Conservation (phyloP, 2,329 filamentous ascomycete species). For the Ceratocystis diversiconidia region DNA sequence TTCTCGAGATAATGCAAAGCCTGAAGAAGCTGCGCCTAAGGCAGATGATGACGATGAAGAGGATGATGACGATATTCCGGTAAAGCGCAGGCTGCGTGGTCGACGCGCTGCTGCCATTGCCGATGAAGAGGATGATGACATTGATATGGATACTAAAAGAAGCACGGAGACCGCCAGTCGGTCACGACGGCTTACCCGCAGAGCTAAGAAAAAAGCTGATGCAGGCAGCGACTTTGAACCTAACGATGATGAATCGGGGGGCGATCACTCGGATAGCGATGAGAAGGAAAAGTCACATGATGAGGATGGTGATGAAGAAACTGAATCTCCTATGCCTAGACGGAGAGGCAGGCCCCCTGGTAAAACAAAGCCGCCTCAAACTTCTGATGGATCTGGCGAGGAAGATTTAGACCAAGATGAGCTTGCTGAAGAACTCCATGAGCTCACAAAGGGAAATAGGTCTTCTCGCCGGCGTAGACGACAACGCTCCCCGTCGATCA, state of each 20-base stretch:
- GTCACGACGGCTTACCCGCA: constrained; percentile 35
- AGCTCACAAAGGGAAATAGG: constrained; percentile 42
- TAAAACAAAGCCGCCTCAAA: constrained; percentile 34
- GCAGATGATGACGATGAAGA: constrained; percentile 24
- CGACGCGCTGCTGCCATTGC: constrained; percentile 18
- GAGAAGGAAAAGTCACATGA: constrained; percentile 30
- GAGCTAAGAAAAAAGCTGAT: constrained; percentile 36
- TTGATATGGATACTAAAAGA: constrained; percentile 26
- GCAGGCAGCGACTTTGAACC: constrained; percentile 49
- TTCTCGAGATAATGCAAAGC: background rate
- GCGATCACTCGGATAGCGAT: constrained; percentile 39
- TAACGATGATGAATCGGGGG: constrained; percentile 40
- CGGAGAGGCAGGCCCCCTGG: constrained; percentile 30
- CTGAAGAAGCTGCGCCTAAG: background rate
- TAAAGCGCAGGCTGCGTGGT: constrained; percentile 13
- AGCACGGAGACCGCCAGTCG: constrained; percentile 22
- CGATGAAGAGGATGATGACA: constrained; percentile 32
- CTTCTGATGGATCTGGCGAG: constrained; percentile 37
- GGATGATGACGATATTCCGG: constrained; percentile 23
- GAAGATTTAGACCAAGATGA: constrained; percentile 48
- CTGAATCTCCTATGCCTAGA: constrained; percentile 29
- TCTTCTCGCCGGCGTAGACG: constrained; percentile 35
- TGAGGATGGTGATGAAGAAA: constrained; percentile 27
- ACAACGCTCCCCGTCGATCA: constrained; percentile 36
- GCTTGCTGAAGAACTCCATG: constrained; percentile 50